These are phyloP conservation scores for Boletus sp. DNA, from an alignment of 768 basidiomycete genomes.

Conservation along the genomic window DNA sequence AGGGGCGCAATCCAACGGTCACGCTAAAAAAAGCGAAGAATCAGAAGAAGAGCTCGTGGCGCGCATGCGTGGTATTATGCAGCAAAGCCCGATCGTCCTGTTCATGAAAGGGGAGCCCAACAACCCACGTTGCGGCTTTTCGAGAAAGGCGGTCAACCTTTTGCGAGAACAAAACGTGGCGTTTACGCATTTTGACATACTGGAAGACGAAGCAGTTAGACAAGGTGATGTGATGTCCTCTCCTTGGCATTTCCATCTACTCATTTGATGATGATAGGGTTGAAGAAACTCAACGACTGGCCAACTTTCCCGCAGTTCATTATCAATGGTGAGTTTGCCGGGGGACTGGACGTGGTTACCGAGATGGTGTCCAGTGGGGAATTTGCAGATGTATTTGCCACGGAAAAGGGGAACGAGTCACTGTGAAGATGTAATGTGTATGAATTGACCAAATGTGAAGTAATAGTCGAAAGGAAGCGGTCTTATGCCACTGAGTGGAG, in stretches of 20 bases:
- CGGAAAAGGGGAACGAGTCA: neutral
- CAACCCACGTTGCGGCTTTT: slow-evolving; percentile 82
- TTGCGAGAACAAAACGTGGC: slow-evolving; percentile 61
- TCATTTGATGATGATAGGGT: slow-evolving; percentile 41
- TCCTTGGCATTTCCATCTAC: neutral
- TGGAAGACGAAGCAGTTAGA: slow-evolving; percentile 76
- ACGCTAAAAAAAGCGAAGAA: slow-evolving; percentile 42
- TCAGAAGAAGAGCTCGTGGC: slow-evolving; percentile 63
- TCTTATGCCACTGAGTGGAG: neutral
- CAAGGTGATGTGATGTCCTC: slow-evolving; percentile 52
- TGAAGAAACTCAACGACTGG: slow-evolving; percentile 83
- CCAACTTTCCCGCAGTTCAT: slow-evolving; percentile 88
- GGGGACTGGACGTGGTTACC: slow-evolving; percentile 90
- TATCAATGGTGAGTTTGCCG: slow-evolving; percentile 87
- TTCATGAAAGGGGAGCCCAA: slow-evolving; percentile 91
- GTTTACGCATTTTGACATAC: slow-evolving; percentile 81
- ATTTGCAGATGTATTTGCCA: slow-evolving; percentile 48
- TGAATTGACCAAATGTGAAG: neutral
- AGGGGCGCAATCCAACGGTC: slow-evolving; percentile 5
- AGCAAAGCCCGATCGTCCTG: slow-evolving; percentile 70
- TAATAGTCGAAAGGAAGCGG: neutral
- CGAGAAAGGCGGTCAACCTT: slow-evolving; percentile 67
- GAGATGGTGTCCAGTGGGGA: slow-evolving; percentile 87
- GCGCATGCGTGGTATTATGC: slow-evolving; percentile 73
- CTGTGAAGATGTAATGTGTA: neutral